Base-by-base conservation (phyloP, 495 filamentous ascomycete genomes). In the Penicillium subrubescens region DNA sequence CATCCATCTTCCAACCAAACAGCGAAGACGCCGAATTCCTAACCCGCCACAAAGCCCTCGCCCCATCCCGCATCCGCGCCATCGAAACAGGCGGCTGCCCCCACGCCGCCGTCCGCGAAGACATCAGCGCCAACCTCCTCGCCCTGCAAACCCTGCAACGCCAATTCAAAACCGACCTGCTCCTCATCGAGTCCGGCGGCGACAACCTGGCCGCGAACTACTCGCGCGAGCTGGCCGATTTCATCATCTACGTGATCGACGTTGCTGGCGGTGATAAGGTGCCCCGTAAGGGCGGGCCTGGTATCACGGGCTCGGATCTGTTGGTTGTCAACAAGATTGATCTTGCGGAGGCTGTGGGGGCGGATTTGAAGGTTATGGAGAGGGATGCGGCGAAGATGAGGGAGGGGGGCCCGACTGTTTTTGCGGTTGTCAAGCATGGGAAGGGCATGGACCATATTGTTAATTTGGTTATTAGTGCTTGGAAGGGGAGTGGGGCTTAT, bases 151-250 rank as follows among this genome's bases (percentile, higher is more conserved):
- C 90, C 59, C 87, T 99, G 14, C 96, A 98, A 74, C 73, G 74
- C 29, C 79, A 87, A 53, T 96, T 95, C 83, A 68, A 74, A 48
- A 87, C 87, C 0, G 85, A 94, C 43, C 71, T 99, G 11, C 82
- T 97, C 33, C 86, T 99, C 23, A 99, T 99, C 71, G 95, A 99
- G 76, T 90, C 87, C 59, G 95, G 95, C 39, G 95, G 95, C 50
- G 95, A 99, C 71, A 99, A 99, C 74, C 86, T 99, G 0, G 95
- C 95, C 0, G 96, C 95, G 11, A 98, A 99, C 82, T 99, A 99
- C 81, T 89, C 84, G 46, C 82, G 95, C 51, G 95, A 99, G 77
- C 78, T 98, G 63, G 95, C 96, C 3, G 95, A 99, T 76, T 99
- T 90, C 74, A 99, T 98, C 73, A 87, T 99, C 74, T 99, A 99